Base-by-base conservation (phyloP, 1,284 basidiomycete genomes). In the Cerrena zonata region DNA sequence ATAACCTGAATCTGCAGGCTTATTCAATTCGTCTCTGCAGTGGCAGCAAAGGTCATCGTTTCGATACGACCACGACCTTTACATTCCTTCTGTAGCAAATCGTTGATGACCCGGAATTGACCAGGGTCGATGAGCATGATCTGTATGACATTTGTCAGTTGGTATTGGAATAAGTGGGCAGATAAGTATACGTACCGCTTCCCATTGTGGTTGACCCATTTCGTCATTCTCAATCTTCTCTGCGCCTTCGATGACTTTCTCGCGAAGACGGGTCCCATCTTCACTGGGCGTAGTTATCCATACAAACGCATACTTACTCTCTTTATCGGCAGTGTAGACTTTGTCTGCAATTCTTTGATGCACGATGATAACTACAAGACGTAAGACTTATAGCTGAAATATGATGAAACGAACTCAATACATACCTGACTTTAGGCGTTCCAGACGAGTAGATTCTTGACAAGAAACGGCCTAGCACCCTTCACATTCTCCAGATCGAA, bases 311-410 rank as follows among this genome's bases (percentile, higher is more conserved):
- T 98, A 50, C 88, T 78, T 2, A 93, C 91, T 44, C 94, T 80
- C 63, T 95, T 86, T 54, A 99, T 92, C 0, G 93, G 91, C 18
- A 99, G 78, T 7, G 86, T 89, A 1, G 86, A 86, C 42, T 84
- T 77, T 3, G 84, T 76, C 60, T 93, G 89, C 22, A 99, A 72
- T 18, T 83, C 74, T 61, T 89, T 90, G 69, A 99, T 91, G 55
- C 94, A 89, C 58, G 95, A 94, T 5, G 94, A 83, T 3, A 95
- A 92, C 88, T 94, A 55, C n/a, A n/a, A n/a, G n/a, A n/a, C n/a
- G n/a, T n/a, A n/a, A n/a, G n/a, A n/a, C n/a, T n/a, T n/a, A n/a
- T n/a, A n/a, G n/a, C n/a, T n/a, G n/a, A n/a, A n/a, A n/a, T n/a
- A n/a, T n/a, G n/a, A n/a, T n/a, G n/a, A n/a, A n/a, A n/a, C n/a